A percentile compares a stretch with the other conserved stretches of the same genome.
Evolutionary conservation across 2,329 filamentous ascomycete species (phyloP).

Genomic region (Hypomyces perniciosus): DNA sequence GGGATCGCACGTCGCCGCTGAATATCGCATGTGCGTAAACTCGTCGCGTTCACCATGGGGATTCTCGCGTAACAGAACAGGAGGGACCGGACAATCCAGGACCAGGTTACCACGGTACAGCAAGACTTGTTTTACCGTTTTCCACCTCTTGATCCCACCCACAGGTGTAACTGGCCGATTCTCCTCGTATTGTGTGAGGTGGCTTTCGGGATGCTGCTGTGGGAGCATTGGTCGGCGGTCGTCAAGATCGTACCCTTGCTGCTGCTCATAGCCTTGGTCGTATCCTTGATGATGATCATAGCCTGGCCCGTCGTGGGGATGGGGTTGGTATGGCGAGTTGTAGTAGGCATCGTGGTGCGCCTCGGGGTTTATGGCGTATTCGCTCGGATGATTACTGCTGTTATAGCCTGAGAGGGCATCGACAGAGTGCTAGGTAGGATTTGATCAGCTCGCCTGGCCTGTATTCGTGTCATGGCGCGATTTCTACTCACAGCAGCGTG

Average conservation of each 20-base stretch:
- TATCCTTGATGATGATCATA: conserved; percentile 29
- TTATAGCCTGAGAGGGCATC: conserved; percentile 45
- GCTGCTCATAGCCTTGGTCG: conserved; percentile 29
- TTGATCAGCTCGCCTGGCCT: neutral
- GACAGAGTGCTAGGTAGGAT: conserved; percentile 41
- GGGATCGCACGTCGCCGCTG: conserved; percentile 90
- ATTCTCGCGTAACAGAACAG: conserved; percentile 77
- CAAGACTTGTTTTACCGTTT: conserved; percentile 98
- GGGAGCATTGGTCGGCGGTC: conserved; percentile 72
- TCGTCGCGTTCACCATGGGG: conserved; percentile 90
- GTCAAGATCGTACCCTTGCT: conserved; percentile 59
- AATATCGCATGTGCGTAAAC: conserved; percentile 87
- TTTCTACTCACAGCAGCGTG: conserved; percentile 70
- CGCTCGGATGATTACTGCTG: conserved; percentile 45
- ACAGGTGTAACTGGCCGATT: conserved; percentile 30
- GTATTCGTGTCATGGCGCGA: neutral
- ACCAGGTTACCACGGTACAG: conserved; percentile 95
- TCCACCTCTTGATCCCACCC: conserved; percentile 75
- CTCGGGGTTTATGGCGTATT: conserved; percentile 75
- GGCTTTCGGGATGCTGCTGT: conserved; percentile 45
- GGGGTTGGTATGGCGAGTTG: conserved; percentile 73
- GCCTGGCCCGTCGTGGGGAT: conserved; percentile 27
- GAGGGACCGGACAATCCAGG: conserved; percentile 91
- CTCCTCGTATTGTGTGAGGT: conserved; percentile 35
- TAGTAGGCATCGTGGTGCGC: conserved; percentile 85